A percentile compares a stretch with the other conserved stretches of the same genome.
These are phyloP conservation scores for Clarireedia paspali DNA, from an alignment of 2,329 filamentous ascomycete genomes.

Conservation along the genomic window DNA sequence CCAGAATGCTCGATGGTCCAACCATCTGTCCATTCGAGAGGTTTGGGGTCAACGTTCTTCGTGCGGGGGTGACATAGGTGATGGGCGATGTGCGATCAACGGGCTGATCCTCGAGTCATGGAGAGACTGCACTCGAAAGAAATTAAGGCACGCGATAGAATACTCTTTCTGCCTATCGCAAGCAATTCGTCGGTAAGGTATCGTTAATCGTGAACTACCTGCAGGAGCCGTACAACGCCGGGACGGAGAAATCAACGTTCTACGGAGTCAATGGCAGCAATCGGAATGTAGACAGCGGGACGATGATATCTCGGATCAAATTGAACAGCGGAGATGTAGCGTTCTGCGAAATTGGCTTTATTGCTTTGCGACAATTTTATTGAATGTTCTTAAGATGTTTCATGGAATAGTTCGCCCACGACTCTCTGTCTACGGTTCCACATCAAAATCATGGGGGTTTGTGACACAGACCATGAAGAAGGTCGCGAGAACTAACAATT, in stretches of 20 bases:
- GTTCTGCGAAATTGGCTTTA: background rate
- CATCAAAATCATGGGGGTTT: background rate
- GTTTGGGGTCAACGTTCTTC: constrained; percentile 20
- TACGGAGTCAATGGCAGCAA: too few relatives aligned
- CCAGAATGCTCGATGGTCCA: constrained; percentile 40
- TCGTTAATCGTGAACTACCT: background rate
- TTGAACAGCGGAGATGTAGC: too few relatives aligned
- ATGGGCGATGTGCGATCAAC: constrained; percentile 17
- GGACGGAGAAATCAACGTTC: too few relatives aligned
- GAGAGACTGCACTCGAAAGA: background rate
- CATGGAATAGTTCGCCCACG: background rate
- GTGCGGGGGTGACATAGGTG: constrained; percentile 26
- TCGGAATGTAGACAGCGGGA: too few relatives aligned
- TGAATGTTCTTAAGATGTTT: background rate
- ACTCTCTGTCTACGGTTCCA: background rate
- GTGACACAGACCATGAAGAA: background rate
- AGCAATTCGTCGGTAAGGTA: background rate
- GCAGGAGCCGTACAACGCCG: too few relatives aligned
- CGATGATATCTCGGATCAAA: too few relatives aligned
- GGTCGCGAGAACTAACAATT: background rate
- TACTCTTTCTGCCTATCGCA: background rate
- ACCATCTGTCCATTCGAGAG: constrained; percentile 30
- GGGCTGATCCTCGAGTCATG: constrained; percentile 19
- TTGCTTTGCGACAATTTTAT: background rate
- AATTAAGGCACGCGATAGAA: background rate